These are phyloP conservation scores for Pezicula carpinea DNA, from an alignment of 2,329 filamentous ascomycete species.

Conservation along the genomic window DNA sequence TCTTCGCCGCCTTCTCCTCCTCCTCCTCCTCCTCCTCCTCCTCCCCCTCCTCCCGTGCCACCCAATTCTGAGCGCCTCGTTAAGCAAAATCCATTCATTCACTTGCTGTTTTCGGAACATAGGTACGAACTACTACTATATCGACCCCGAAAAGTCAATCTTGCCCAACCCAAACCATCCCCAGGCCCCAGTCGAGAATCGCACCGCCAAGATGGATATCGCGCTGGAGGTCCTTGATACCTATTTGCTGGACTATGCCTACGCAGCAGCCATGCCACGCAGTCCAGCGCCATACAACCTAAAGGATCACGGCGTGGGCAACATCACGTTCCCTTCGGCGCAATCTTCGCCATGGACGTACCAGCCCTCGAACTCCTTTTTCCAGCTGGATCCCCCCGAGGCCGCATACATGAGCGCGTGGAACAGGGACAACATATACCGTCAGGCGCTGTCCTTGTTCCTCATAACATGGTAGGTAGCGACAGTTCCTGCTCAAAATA, in stretches of 20 bases:
- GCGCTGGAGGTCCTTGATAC: conserved; percentile 82
- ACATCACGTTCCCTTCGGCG: conserved; percentile 49
- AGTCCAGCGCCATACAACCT: conserved; percentile 49
- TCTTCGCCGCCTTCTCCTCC: no score
- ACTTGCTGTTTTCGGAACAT: no score
- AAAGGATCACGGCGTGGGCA: conserved; percentile 35
- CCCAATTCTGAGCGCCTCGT: no score
- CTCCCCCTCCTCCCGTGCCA: no score
- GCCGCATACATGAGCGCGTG: conserved; percentile 77
- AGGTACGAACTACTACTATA: no score
- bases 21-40: no score
- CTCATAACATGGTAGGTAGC: conserved; percentile 74
- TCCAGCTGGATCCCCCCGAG: conserved; percentile 65
- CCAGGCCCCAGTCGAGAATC: conserved; percentile 12
- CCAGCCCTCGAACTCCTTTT: conserved; percentile 65
- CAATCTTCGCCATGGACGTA: conserved; percentile 62
- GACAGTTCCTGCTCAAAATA: not conserved
- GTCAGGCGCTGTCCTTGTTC: conserved; percentile 73
- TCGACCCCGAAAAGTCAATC: not conserved
- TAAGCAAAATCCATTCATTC: no score
- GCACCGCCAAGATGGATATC: conserved; percentile 70
- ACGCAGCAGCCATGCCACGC: conserved; percentile 65
- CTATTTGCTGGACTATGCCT: conserved; percentile 74
- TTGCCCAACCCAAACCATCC: not conserved
- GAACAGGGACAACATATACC: conserved; percentile 70